Conservation (phyloP, 306 rosid genomes). For the Malus fusca region DNA sequence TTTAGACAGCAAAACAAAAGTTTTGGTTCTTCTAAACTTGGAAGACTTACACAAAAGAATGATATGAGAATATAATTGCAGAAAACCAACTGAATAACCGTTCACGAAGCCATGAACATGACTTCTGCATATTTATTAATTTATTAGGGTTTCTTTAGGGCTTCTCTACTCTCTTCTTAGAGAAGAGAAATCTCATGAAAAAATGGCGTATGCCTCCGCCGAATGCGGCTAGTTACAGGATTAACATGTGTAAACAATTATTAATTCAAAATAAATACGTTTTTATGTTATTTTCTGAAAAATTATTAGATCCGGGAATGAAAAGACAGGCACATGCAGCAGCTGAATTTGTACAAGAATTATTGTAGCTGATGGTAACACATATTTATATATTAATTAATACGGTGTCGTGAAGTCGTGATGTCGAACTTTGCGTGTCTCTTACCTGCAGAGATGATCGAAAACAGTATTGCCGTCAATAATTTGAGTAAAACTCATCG, state of each 20-base stretch:
- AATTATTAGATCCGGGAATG: neutral
- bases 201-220: neutral
- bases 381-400: too few relatives aligned
- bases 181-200: neutral
- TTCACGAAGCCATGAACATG: neutral
- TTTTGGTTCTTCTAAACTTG: neutral
- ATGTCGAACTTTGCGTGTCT: neutral
- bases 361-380: neutral
- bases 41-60: neutral
- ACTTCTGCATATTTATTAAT: neutral
- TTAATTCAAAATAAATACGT: neutral
- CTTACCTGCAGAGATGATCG: neutral
- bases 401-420: neutral
- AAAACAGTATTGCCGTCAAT: neutral
- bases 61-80: neutral
- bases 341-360: neutral
- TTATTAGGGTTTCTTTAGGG: neutral
- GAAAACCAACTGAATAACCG: neutral
- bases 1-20: neutral
- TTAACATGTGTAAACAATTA: neutral
- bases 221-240: neutral
- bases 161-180: too few relatives aligned
- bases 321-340: neutral
- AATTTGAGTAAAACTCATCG: neutral
- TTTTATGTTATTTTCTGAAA: neutral